Conservation (phyloP, 2,329 filamentous ascomycete species). For the Beauveria caledonica region DNA sequence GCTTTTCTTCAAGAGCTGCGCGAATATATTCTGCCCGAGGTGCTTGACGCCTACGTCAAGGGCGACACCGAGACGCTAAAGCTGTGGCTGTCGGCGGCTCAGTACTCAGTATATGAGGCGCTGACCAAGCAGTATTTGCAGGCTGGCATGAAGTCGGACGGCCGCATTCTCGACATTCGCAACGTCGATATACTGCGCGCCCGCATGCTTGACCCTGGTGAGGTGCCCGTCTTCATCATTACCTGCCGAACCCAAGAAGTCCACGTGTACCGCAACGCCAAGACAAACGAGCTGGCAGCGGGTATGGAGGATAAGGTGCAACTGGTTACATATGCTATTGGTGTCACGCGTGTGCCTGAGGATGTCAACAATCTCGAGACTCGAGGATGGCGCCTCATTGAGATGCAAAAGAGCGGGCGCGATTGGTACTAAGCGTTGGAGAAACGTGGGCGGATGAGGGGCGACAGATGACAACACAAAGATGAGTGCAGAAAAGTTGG, state of each 20-base stretch:
- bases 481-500: neutral
- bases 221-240: constrained; percentile 93
- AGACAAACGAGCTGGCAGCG: constrained; percentile 80
- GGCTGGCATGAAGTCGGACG: constrained; percentile 87
- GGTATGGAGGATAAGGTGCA: constrained; percentile 99
- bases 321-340: constrained; percentile 95
- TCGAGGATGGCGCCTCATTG: constrained; percentile 91
- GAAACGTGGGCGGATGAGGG: neutral
- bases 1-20: constrained; percentile 91
- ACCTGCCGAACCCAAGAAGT: constrained; percentile 96
- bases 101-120: constrained; percentile 95
- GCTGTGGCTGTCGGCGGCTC: constrained; percentile 90
- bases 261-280: constrained; percentile 90
- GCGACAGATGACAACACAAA: neutral
- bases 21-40: constrained; percentile 95
- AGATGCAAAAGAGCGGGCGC: constrained; percentile 95
- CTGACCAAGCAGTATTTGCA: constrained; percentile 93
- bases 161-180: constrained; percentile 88
- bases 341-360: constrained; percentile 85
- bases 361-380: constrained; percentile 97
- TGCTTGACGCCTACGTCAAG: constrained; percentile 96
- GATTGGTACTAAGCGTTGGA: constrained; percentile 58
- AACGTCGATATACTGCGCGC: constrained; percentile 83
- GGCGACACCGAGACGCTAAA: constrained; percentile 85
- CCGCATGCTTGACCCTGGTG: constrained; percentile 73